Evolutionary conservation across 345 rosid species (phyloP), one percentile per base, ranked within the genome.

Genomic region (Pseudoturritis turrita): DNA sequence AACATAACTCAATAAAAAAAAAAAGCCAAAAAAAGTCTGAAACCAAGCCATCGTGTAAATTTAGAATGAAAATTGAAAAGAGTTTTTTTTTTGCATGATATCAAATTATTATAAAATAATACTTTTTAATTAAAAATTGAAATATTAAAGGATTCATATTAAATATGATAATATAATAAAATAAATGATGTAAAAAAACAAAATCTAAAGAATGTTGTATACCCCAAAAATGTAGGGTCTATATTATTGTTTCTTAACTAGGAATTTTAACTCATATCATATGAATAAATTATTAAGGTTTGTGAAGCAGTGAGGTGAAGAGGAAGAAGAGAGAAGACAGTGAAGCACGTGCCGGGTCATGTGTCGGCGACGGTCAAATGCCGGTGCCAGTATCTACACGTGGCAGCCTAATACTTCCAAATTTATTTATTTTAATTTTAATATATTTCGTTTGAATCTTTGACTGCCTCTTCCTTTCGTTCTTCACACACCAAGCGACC

Each of bases 351-450:
- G 95, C 79, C 82, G 15, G 35, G 77, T 53, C 65, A 74, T 33
- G 72, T 84, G 90, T 80, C 86, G 84, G 83, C 86, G 52, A 65
- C 78, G 89, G 96, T 89, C 94, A 89, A 89, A 83, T 66, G 92
- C 72, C 96, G 94, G 97, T 87, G 89, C 89, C 92, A 58, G 72
- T 68, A 17, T 0, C 0, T 46, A 71, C 96, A 89, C 87, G 88
- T 89, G 89, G 78, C 74, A 19, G 84, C 82, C 83, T 73, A 23
- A 73, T 63, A 70, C 67, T 70, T 25, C 70, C 65, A 68, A 68
- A 70, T 17, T 21, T 0, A 4, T 45, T 25, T 47, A 11, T 13
- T 25, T 13, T 28, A 22, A n/a, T 58, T 43, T n/a, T n/a, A n/a
- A n/a, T n/a, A n/a, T n/a, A n/a, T n/a, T 40, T 66, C 61, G 58